These are phyloP conservation scores for Pseudohyphozyma bogoriensis DNA, from an alignment of 768 basidiomycete species.

Conservation along the genomic window DNA sequence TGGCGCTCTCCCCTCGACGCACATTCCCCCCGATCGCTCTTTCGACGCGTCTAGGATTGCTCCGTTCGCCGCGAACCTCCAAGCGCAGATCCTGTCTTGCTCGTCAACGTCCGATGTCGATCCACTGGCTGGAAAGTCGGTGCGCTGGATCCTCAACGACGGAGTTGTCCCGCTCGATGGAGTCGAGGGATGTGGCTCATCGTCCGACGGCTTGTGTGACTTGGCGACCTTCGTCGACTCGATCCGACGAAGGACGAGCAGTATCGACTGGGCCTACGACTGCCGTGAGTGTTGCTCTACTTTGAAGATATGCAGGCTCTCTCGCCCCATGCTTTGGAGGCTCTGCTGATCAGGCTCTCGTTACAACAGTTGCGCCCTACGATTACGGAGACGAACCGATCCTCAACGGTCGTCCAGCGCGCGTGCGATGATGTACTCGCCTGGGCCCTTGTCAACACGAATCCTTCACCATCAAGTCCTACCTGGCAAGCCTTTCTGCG, in stretches of 20 bases:
- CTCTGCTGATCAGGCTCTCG: neutral
- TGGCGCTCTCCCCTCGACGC: constrained; percentile 34
- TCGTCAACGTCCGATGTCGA: constrained; percentile 25
- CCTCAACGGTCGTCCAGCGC: constrained; percentile 6
- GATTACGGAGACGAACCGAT: neutral
- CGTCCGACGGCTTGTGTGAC: constrained; percentile 68
- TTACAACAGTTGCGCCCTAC: constrained; percentile 12
- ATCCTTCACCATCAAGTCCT: too few species aligned
- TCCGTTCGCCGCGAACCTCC: constrained; percentile 75
- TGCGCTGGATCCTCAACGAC: constrained; percentile 80
- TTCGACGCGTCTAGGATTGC: constrained; percentile 69
- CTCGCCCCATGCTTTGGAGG: neutral
- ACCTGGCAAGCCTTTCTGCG: too few species aligned
- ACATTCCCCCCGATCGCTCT: constrained; percentile 41
- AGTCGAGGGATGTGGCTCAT: constrained; percentile 59
- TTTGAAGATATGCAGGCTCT: neutral
- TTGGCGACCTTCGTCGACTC: constrained; percentile 60
- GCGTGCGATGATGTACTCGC: too few species aligned
- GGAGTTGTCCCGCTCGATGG: constrained; percentile 70
- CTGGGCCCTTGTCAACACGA: too few species aligned
- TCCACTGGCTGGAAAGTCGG: constrained; percentile 44
- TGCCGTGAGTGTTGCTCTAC: constrained; percentile 41
- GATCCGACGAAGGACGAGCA: constrained; percentile 54
- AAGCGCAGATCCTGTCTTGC: constrained; percentile 54
- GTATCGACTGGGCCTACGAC: constrained; percentile 63